Conservation (phyloP, 2,329 filamentous ascomycete genomes). For the Helotiales sp. region DNA sequence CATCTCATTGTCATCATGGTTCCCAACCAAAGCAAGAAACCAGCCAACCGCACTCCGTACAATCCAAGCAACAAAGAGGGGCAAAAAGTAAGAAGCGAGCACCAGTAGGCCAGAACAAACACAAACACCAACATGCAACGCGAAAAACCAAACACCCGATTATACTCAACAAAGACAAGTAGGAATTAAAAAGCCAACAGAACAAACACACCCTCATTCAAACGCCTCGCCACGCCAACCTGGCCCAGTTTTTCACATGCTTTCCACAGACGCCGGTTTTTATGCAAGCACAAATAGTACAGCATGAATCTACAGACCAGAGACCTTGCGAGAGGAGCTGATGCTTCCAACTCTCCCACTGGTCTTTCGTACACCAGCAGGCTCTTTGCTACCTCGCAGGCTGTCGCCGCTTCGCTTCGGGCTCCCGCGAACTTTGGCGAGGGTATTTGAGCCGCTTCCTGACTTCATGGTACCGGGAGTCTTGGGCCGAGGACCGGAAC, state of each 20-base stretch:
- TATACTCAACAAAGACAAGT: constrained; percentile 22
- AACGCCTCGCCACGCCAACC: constrained; percentile 24
- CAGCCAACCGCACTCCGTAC: constrained; percentile 23
- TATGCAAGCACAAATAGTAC: constrained; percentile 38
- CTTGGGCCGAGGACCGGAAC: constrained; percentile 52
- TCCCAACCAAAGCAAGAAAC: constrained; percentile 18
- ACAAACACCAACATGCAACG: constrained; percentile 3
- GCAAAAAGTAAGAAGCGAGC: constrained; percentile 6
- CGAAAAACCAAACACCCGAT: constrained; percentile 10
- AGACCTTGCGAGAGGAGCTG: constrained; percentile 45
- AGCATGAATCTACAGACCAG: constrained; percentile 40
- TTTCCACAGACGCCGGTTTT: constrained; percentile 30
- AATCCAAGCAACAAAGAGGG: constrained; percentile 17
- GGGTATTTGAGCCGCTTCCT: constrained; percentile 52
- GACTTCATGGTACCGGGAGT: constrained; percentile 62
- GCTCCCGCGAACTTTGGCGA: constrained; percentile 65
- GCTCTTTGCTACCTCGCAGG: constrained; percentile 56
- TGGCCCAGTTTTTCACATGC: constrained; percentile 26
- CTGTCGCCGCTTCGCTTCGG: constrained; percentile 58
- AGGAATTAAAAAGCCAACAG: constrained; percentile 12
- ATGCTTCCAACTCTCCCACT: constrained; percentile 68
- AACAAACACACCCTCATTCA: constrained; percentile 13
- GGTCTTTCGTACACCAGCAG: constrained; percentile 65
- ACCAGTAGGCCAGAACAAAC: constrained; percentile 12
- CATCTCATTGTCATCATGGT: constrained; percentile 19